Conservation (phyloP, 2,329 filamentous ascomycete species). For the Colletotrichum sojae region DNA sequence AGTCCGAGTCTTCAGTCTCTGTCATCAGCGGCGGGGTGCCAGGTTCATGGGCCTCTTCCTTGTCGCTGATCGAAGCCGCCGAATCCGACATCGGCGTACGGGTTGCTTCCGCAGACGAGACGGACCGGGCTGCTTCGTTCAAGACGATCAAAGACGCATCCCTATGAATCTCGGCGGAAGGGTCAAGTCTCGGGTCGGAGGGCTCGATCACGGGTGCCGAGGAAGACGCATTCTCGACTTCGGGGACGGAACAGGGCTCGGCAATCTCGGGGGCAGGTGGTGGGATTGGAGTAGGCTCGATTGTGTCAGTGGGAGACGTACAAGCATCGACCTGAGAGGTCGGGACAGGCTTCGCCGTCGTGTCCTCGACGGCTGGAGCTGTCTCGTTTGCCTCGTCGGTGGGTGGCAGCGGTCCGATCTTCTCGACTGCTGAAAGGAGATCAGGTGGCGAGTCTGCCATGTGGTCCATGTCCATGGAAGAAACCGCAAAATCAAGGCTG, state of each 20-base stretch:
- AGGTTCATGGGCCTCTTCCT: slow-evolving; percentile 26
- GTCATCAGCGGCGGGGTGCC: slow-evolving; percentile 34
- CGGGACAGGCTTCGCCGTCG: neutral
- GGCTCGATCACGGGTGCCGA: slow-evolving; percentile 6
- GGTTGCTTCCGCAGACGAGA: slow-evolving; percentile 12
- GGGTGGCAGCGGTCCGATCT: neutral
- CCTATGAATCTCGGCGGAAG: slow-evolving; percentile 2
- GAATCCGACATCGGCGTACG: slow-evolving; percentile 30
- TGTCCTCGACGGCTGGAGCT: slow-evolving; percentile 1
- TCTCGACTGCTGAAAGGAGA: neutral
- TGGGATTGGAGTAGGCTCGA: slow-evolving; percentile 11
- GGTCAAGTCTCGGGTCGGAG: slow-evolving; percentile 23
- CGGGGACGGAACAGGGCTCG: slow-evolving; percentile 1
- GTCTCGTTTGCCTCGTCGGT: neutral
- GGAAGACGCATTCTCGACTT: neutral
- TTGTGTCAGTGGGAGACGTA: slow-evolving; percentile 34
- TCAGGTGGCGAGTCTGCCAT: slow-evolving; percentile 1
- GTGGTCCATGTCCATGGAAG: neutral
- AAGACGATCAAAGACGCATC: slow-evolving; percentile 22
- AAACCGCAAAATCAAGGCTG: slow-evolving; percentile 20
- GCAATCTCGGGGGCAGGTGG: slow-evolving; percentile 7
- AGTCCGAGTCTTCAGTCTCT: slow-evolving; percentile 40
- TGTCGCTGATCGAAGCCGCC: slow-evolving; percentile 28
- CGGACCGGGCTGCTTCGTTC: slow-evolving; percentile 18
- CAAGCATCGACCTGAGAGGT: slow-evolving; percentile 28